Base-by-base conservation (phyloP, 164 flowering plant species). In the Kalanchoe fedtschenkoi region DNA sequence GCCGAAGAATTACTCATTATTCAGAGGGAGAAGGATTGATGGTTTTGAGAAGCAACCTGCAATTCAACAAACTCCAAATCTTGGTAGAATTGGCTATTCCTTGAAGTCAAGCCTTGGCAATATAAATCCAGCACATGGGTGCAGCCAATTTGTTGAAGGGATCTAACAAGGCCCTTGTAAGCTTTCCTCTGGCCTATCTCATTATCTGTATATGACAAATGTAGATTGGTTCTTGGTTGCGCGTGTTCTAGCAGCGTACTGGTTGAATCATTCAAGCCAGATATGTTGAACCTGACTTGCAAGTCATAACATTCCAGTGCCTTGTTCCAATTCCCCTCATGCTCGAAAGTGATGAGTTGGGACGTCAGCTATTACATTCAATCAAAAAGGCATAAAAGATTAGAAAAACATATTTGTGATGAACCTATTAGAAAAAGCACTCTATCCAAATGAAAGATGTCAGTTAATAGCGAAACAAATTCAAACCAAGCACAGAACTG, bases 231-330 rank as follows among this genome's bases (percentile, higher is more conserved):
- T 61, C 62, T 61, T 54, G 54, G 77, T 62, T 68, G 67, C 16
- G 32, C 62, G 28, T 69, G 75, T 9, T 46, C 51, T 10, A 65
- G 68, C 41, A 26, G 56, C 56, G 26, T 51, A 51, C 3, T 51
- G 56, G 16, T 24, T 17, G 56, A 51, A 11, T 5, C 28, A 51
- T 26, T 51, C 56, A 51, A 26, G 32, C 56, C 32, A 51, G 56
- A 51, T 16, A 71, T 71, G 53, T 68, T 75, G 43, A 93, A 79
- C 65, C 91, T 80, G 35, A 85, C 82, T 81, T 82, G 95, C 59
- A 93, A 71, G 74, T 93, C 99, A 81, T 93, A 87, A 67, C 77
- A 87, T 71, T 93, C 97, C 63, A 93, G 92, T 58, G 97, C 99
- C 74, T 87, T 88, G 70, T 81, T 81, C 99, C 99, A 90, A 55